phyloP scores from a whole-genome alignment of 1,139 yeast genomes.

The Eremothecium cymbalariae region DNA sequence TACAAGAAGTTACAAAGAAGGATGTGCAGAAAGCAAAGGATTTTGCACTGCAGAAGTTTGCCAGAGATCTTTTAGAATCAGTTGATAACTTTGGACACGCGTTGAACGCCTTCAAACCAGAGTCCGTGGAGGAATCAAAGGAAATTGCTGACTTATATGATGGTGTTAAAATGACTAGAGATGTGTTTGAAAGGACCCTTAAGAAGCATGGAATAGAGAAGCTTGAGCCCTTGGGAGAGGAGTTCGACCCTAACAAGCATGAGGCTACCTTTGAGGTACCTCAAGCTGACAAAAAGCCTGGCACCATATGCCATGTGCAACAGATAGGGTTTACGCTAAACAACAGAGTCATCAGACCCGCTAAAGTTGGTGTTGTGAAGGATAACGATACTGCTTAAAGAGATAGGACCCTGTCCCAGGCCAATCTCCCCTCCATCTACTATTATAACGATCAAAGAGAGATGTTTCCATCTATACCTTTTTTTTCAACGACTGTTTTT shows the following conservation, averaged over 20 bases:
- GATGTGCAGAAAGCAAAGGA: conserved; percentile 84
- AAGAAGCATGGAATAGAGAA: conserved; percentile 71
- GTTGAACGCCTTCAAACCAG: conserved; percentile 60
- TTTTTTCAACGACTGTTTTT: too few relatives aligned
- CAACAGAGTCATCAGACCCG: conserved; percentile 87
- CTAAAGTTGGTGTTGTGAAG: conserved; percentile 92
- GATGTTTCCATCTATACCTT: too few relatives aligned
- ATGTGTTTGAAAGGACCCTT: conserved; percentile 78
- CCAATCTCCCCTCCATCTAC: neutral
- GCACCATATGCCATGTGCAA: conserved; percentile 88
- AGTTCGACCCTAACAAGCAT: conserved; percentile 84
- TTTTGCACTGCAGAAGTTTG: conserved; percentile 87
- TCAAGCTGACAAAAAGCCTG: conserved; percentile 84
- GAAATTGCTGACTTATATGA: conserved; percentile 74
- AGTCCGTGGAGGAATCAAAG: conserved; percentile 46
- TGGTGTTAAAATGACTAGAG: conserved; percentile 88
- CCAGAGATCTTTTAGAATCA: conserved; percentile 82
- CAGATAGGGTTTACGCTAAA: conserved; percentile 84
- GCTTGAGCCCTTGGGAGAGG: conserved; percentile 76
- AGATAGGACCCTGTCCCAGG: conserved; percentile 7
- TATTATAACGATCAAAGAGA: neutral
- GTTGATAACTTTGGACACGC: conserved; percentile 90
- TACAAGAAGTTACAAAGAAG: conserved; percentile 83
- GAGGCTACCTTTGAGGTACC: conserved; percentile 90
- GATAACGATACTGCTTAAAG: conserved; percentile 31